Conservation (phyloP, 1,284 basidiomycete species). For the Rhodotorula glutinis region DNA sequence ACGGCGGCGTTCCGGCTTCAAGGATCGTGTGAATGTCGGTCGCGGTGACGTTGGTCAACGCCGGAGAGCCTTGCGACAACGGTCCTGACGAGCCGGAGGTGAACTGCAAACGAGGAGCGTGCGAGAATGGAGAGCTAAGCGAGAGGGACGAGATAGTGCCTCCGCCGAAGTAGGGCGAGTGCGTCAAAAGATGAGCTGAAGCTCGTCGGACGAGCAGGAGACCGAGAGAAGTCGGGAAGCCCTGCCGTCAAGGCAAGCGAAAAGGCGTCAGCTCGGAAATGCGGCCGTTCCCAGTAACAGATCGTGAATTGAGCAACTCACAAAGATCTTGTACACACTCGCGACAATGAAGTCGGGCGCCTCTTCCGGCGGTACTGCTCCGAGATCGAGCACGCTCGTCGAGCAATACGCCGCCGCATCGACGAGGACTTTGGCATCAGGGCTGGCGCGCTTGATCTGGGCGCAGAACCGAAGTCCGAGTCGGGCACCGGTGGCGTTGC, state of each 20-base stretch:
- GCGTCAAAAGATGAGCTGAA: constrained; percentile 58
- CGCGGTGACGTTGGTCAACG: not conserved
- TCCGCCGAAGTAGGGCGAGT: constrained; percentile 73
- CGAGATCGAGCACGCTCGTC: constrained; percentile 64
- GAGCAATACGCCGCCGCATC: constrained; percentile 48
- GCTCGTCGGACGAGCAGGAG: constrained; percentile 69
- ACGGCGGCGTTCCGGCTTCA: constrained; percentile 79
- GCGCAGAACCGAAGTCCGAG: constrained; percentile 19
- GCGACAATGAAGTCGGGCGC: constrained; percentile 74
- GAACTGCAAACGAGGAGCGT: constrained; percentile 24
- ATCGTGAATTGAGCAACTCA: not conserved
- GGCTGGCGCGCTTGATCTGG: constrained; percentile 25
- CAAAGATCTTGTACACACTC: constrained; percentile 83
- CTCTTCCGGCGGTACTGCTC: constrained; percentile 70
- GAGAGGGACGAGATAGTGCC: constrained; percentile 76
- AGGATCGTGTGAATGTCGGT: constrained; percentile 19
- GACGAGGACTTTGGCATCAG: constrained; percentile 37
- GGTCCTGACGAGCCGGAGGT: not conserved
- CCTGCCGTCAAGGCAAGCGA: constrained; percentile 44
- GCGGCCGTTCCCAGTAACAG: not conserved
- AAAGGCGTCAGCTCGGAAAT: too few relatives aligned
- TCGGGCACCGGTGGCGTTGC: constrained; percentile 33
- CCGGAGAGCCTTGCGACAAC: not conserved
- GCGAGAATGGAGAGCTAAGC: constrained; percentile 55
- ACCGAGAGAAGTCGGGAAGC: constrained; percentile 78